Evolutionary conservation across 352 stramenopile genomes (phyloP).

Genomic region (Globisporangium spinosum): DNA sequence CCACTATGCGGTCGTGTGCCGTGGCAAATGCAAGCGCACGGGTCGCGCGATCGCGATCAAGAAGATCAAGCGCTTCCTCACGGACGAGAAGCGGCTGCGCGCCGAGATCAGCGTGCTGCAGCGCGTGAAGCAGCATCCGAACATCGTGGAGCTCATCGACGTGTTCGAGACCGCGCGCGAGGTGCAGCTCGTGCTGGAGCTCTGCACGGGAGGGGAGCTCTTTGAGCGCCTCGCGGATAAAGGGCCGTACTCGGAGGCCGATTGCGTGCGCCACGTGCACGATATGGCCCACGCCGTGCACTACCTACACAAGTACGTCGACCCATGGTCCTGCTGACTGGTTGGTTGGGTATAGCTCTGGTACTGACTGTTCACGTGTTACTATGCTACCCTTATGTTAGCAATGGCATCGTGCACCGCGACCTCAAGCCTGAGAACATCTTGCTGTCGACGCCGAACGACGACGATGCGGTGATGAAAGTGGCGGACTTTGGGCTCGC

Average conservation of each 20-base stretch:
- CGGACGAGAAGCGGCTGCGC: constrained; percentile 56
- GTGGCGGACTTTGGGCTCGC: constrained; percentile 85
- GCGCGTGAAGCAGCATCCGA: constrained; percentile 55
- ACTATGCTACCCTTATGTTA: constrained; percentile 16
- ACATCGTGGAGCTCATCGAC: constrained; percentile 78
- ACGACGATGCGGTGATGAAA: constrained; percentile 61
- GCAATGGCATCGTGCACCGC: constrained; percentile 73
- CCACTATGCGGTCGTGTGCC: constrained; percentile 68
- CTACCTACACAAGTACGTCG: constrained; percentile 66
- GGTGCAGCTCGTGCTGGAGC: constrained; percentile 74
- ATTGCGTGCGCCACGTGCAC: constrained; percentile 68
- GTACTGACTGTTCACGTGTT: neutral
- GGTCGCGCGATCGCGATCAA: constrained; percentile 67
- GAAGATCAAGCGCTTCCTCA: constrained; percentile 82
- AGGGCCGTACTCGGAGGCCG: constrained; percentile 77
- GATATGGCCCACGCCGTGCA: constrained; percentile 67
- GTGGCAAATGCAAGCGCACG: constrained; percentile 47
- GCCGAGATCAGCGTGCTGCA: constrained; percentile 64
- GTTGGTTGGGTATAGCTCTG: neutral
- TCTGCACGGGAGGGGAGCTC: constrained; percentile 79
- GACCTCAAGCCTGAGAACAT: constrained; percentile 87
- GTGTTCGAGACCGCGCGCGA: constrained; percentile 78
- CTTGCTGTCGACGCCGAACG: constrained; percentile 58
- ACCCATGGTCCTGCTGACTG: neutral
- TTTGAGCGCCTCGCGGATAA: constrained; percentile 79